Evolutionary conservation across 2,329 filamentous ascomycete genomes (phyloP).

Genomic region (Ilyonectria robusta): DNA sequence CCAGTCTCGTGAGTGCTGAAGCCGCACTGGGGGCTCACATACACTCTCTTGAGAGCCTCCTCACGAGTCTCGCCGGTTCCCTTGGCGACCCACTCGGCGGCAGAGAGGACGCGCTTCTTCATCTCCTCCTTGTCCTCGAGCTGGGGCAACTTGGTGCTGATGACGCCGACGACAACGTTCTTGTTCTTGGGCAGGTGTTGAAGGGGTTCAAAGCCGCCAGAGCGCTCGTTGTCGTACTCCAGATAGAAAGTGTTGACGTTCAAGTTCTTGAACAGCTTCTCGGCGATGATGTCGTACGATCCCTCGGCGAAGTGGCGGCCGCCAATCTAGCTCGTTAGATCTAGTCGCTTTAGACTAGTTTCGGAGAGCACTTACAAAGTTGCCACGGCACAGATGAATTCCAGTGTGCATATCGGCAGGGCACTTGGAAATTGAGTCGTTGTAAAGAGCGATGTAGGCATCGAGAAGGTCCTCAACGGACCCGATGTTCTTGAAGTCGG

Average conservation of each 20-base stretch:
- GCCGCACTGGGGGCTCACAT: constrained; percentile 80
- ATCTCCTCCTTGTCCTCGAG: constrained; percentile 76
- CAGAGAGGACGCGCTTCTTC: constrained; percentile 71
- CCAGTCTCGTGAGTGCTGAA: constrained; percentile 83
- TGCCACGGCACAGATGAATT: constrained; percentile 80
- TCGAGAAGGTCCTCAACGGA: constrained; percentile 79
- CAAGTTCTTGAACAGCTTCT: constrained; percentile 75
- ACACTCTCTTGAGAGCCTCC: constrained; percentile 77
- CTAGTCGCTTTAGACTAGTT: not conserved
- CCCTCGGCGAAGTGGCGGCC: constrained; percentile 77
- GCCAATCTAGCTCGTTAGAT: constrained; percentile 57
- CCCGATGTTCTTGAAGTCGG: constrained; percentile 77
- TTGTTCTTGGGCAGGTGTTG: constrained; percentile 72
- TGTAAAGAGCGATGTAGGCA: constrained; percentile 83
- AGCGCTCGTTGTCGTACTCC: constrained; percentile 76
- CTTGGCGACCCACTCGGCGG: constrained; percentile 78
- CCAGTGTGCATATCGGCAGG: constrained; percentile 82
- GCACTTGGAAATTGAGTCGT: constrained; percentile 75
- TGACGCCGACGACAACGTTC: constrained; percentile 74
- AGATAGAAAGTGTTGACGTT: constrained; percentile 78
- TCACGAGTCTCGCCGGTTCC: constrained; percentile 75
- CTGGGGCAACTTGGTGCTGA: constrained; percentile 74
- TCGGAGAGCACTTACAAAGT: constrained; percentile 60
- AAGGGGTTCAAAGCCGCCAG: constrained; percentile 77
- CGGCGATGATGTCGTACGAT: constrained; percentile 76